Evolutionary conservation across 1,284 basidiomycete genomes (phyloP), one percentile per base, ranked within the genome.

Genomic region (Xerocomus amazonicus): DNA sequence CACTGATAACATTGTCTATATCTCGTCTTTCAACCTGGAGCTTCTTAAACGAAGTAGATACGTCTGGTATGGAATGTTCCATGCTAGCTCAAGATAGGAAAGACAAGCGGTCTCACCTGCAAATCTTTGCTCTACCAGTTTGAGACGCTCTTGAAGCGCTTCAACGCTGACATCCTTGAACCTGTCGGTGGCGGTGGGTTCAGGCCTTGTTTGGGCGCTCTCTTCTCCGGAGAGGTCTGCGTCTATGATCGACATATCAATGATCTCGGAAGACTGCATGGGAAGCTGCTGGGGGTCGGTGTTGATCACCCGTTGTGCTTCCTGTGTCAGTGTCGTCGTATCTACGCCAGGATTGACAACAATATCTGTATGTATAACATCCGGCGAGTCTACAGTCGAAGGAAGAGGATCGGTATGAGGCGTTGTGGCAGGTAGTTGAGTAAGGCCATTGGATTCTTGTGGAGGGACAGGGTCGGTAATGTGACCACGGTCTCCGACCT

Each of bases 41-140:
- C 54, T 78, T 73, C 63, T 87, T 86, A 71, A 87, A 88, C 4
- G 88, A 87, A 0, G 74, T 78, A 6, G 88, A 89, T 3, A 90
- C 79, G 62, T 90, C 88, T 90, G 45, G 13, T 47, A 49, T 37
- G 19, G 19, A 34, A 45, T n/a, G 45, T 44, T 52, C 19, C 23
- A 50, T 35, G 42, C 26, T 10, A 32, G 19, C 34, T 31, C 31
- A 19, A 29, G 26, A 39, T n/a, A 10, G 29, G 14, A 13, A 48
- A 33, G 6, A 52, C 14, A 47, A 16, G 14, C 35, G 2, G 57
- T 71, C 34, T 65, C 47, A 84, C 88, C 87, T 55, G 79, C 57
- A 62, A 90, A 90, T 19, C 82, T 76, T 60, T 87, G 79, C 57
- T 90, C 87, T 3, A 90, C 77, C 23, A 83, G 70, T 59, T 77